Evolutionary conservation across 805 yeast species (phyloP), one percentile per base, ranked within the genome.

Genomic region (Martiniozyma abietophila): DNA sequence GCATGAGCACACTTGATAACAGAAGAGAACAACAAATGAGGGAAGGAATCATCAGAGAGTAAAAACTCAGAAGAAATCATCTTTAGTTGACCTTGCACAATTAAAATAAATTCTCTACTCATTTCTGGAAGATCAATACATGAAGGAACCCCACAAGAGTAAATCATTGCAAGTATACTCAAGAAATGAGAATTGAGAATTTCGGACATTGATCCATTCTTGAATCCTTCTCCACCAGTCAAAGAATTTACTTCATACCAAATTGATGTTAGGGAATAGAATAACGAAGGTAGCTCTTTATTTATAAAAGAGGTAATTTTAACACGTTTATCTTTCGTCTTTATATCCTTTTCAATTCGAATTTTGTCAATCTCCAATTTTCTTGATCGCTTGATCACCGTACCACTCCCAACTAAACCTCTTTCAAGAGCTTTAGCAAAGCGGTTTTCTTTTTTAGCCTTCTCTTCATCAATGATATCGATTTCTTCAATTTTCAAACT

Each of bases 71-170:
- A 18, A 8, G 32, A 36, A 9, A 42, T 26, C 1, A 15, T 27
- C 22, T 33, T 30, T 18, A 47, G 18, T 24, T 38, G 46, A 7
- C 34, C 44, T 4, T 29, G 14, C 1, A 48, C 8, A 10, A 73
- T 49, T 1, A 52, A 43, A 6, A 78, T 41, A 35, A 67, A 53
- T 41, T 79, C 86, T 2, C 56, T 49, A 2, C 71, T 60, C 83
- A 81, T 77, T 24, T 71, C 81, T 1, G 57, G 50, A 17, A 74
- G 48, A 28, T 71, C 67, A 1, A 56, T 42, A 1, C 72, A 56
- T 2, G 73, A 57, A 1, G 84, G 85, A 40, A 71, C 68, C 0
- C 80, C 74, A 32, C 74, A 59, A 34, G 71, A 73, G 15, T 77
- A 50, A 3, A 80, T 45, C n/a, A 80, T 47, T 0, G 74, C 64